A percentile compares a stretch with the other conserved stretches of the same genome.
These are phyloP conservation scores for Fomitopsis palustris DNA, from an alignment of 1,284 basidiomycete species.

Conservation along the genomic window DNA sequence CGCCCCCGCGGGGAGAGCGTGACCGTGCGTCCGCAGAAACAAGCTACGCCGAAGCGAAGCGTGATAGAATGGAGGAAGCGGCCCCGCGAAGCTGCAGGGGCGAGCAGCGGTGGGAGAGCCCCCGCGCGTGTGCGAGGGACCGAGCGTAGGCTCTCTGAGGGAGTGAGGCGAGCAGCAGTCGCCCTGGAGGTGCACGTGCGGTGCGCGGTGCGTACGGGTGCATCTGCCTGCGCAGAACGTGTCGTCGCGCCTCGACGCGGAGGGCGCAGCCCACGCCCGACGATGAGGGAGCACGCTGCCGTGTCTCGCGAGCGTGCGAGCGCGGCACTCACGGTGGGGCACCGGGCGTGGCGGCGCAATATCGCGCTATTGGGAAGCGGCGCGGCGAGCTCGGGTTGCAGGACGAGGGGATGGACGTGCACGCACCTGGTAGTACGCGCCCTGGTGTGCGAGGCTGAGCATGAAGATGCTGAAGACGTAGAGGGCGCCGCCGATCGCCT, in stretches of 20 bases:
- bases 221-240: too few species aligned
- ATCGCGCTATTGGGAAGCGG: neutral
- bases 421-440: conserved; percentile 31
- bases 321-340: neutral
- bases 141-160: too few species aligned
- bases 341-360: neutral
- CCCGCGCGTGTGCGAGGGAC: too few species aligned
- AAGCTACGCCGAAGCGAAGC: neutral
- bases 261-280: neutral
- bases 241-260: too few species aligned
- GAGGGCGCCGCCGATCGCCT: conserved; percentile 26
- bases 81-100: neutral
- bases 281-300: neutral
- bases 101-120: neutral
- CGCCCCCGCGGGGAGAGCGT: too few species aligned
- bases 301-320: neutral
- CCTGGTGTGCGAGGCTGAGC: conserved; percentile 28
- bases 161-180: too few species aligned
- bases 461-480: conserved; percentile 32
- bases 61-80: neutral
- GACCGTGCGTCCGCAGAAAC: too few species aligned
- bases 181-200: too few species aligned
- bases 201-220: too few species aligned
- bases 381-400: neutral
- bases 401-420: conserved; percentile 6